Base-by-base conservation (phyloP, 352 stramenopile species). In the Phytophthora citrophthora region DNA sequence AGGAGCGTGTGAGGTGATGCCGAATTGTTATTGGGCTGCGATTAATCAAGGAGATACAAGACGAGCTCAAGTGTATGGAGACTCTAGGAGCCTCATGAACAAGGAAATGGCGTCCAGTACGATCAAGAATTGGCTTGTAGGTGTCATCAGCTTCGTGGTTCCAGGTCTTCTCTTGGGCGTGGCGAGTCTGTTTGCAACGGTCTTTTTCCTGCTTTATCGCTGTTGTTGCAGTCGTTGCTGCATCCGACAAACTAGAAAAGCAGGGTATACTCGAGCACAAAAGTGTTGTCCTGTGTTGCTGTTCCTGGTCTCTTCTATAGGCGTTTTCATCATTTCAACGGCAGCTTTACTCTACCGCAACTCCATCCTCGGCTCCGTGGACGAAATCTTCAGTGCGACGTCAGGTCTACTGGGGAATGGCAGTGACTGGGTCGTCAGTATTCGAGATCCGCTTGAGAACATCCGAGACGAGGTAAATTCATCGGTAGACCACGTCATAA, bases 181-280 rank as follows among this genome's bases (percentile, higher is more conserved):
- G 18, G 40, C 87, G 20, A 87, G 73, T 43, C 11, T 91, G 18
- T 47, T 91, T 26, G 83, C 76, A 16, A 84, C 87, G 61, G 50
- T 87, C 20, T 77, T 91, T 40, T 91, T 88, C 52, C 41, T 88
- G 15, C 50, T 87, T 15, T 89, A 76, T 45, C 82, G 82, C 50
- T 91, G 74, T 55, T 91, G 82, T 61, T 91, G 82, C 77, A 89
- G 88, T 63, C 68, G 68, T 46, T 91, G 79, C 18, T 76, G 79
- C 12, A 73, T 77, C 11, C 76, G 76, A 26, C 62, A 60, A 5
- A 65, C 75, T 20, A 67, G 63, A 32, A 77, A 83, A 52, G 74
- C 72, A 2, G 79, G 79, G 29, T 91, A 89, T 61, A 74, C 74
- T 18, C 83, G 74, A 47, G 67, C 70, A 52, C 64, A 91, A 47